Base-by-base conservation (phyloP, 768 basidiomycete genomes). In the Boletellus ananiceps region DNA sequence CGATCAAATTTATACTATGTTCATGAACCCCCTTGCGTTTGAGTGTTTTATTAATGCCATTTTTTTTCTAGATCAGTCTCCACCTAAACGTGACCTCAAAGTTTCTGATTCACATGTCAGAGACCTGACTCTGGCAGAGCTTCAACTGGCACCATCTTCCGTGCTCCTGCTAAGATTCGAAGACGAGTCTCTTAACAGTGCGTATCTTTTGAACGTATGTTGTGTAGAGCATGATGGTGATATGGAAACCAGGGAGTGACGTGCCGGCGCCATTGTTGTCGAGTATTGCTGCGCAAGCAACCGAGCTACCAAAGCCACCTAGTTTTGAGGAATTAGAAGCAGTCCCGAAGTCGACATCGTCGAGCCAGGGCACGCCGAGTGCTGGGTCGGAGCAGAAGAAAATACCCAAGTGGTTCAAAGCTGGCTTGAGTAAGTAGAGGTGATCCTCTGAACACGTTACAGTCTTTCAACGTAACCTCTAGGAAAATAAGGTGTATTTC, bases 1-100 rank as follows among this genome's bases (percentile, higher is more conserved):
- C 83, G 3, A 80, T 81, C 68, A 90, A 91, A 59, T 95, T 93
- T 59, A 75, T 92, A 34, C 74, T 95, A 34, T 94, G 92, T 93
- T 58, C 45, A 83, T 76, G 31, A 27, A 32, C 23, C 8, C 13
- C 5, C n/a, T n/a, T 7, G 21, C 29, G 8, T 40, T 37, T 38
- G 34, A n/a, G 42, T 35, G 11, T 23, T 51, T 36, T 4, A 29
- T 41, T 48, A 8, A 57, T 7, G 5, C 18, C 23, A n/a, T 27
- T 11, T 43, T 34, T n/a, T 33, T 16, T 36, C 14, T 36, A 93
- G 90, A 88, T 66, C 88, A 93, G 70, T 72, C 76, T 3, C 90
- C 89, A 2, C 93, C 92, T 1, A 84, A 82, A 58, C 81, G 85
- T 23, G 93, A 95, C 47, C 74, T 90, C 57, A 88, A 84, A 56